Base-by-base conservation (phyloP, 2,329 filamentous ascomycete species). In the Furcasterigmium sp. region DNA sequence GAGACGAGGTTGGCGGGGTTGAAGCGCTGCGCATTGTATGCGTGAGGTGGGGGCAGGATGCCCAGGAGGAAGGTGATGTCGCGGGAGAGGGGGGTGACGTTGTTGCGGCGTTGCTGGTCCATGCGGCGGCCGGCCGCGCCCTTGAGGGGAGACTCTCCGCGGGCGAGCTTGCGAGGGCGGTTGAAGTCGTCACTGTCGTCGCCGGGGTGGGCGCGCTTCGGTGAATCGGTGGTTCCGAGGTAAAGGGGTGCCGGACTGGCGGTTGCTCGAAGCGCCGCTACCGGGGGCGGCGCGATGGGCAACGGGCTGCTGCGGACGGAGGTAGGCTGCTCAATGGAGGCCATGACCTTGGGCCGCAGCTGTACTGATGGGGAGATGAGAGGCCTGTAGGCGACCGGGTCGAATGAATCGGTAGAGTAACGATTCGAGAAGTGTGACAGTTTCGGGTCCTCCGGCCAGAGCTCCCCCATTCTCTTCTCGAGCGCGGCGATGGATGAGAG, bases 91-190 rank as follows among this genome's bases (percentile, higher is more conserved):
- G 87, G 82, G 3, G 84, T 76, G 11, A 70, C 69, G 51, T 78
- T 78, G 53, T 76, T 80, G 5, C 82, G 73, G 41, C 80, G 76
- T 58, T 88, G 83, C 58, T 93, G 86, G 55, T 93, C 88, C 18
- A 94, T 73, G 28, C 91, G 84, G 44, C 91, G 84, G 20, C 89
- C 88, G 29, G 91, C 89, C 2, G 88, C 87, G 13, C 89, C 89
- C 61, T 97, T 98, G 29, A 97, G 75, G 0, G 94, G 93, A 5
- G 91, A 97, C 44, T 87, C 90, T n/a, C 85, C 91, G 36, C 94
- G 82, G 39, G 84, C 79, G 41, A 96, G 76, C 62, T 97, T 96
- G 53, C 91, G 87, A 1, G 90, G 88, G 17, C 87, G 84, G 51
- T 81, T 68, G 39, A 23, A 34, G 43, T 84, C 81, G 47, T 84